Percentiles rank a stretch among this genome's conserved stretches.
Conservation (phyloP, 2,329 filamentous ascomycete genomes). For the Daldinia eschscholtzii region DNA sequence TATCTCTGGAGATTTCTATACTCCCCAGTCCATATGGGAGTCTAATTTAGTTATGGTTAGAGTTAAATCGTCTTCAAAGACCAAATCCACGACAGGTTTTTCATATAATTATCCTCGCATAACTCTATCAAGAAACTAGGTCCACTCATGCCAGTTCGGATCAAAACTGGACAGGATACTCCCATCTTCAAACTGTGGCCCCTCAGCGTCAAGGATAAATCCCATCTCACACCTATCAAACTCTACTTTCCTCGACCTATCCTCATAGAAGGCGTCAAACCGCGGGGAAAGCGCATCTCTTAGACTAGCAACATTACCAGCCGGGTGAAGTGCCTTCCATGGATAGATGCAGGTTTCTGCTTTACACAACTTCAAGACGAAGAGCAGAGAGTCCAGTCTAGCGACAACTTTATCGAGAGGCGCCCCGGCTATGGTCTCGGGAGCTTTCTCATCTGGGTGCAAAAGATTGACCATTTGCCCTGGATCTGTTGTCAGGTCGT, state of each 20-base stretch:
- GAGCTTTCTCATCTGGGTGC: constrained; percentile 50
- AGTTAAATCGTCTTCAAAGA: neutral
- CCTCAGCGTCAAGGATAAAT: constrained; percentile 64
- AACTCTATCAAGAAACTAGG: constrained; percentile 20
- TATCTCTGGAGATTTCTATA: neutral
- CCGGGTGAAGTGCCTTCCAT: constrained; percentile 62
- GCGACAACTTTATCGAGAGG: constrained; percentile 54
- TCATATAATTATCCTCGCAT: neutral
- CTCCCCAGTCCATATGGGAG: neutral
- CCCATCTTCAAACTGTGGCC: constrained; percentile 53
- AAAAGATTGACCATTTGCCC: constrained; percentile 56
- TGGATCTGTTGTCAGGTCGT: constrained; percentile 58
- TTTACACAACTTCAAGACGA: constrained; percentile 65
- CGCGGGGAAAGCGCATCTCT: constrained; percentile 57
- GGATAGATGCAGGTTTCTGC: constrained; percentile 59
- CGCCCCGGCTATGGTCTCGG: constrained; percentile 38
- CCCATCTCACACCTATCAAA: constrained; percentile 64
- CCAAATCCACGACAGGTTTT: neutral
- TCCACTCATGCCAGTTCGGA: constrained; percentile 47
- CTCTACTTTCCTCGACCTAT: constrained; percentile 54
- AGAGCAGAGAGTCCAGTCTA: constrained; percentile 62
- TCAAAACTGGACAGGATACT: constrained; percentile 15
- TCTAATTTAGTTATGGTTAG: neutral
- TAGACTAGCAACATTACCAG: constrained; percentile 58
- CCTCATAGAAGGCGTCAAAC: constrained; percentile 61